Base-by-base conservation (phyloP, 164 flowering plant species). In the Echeveria elegans region DNA sequence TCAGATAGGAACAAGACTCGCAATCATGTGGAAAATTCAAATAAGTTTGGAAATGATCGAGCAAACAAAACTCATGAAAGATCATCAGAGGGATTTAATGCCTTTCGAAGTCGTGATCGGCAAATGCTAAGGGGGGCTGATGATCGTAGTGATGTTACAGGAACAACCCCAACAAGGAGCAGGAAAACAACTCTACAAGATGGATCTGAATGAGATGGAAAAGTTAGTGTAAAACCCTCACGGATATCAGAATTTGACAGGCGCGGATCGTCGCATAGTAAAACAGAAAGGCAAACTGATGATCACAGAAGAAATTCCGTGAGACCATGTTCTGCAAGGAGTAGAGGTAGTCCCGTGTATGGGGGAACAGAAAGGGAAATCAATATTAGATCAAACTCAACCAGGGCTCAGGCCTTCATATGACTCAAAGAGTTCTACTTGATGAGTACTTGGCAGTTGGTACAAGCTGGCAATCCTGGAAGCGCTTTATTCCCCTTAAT, bases 271-370 rank as follows among this genome's bases (percentile, higher is more conserved):
- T 56, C 28, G 2, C 4, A 9, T 32, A 56, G 12, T 14, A 56
- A 56, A 24, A 56, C 61, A 56, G 61, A 15, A 12, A 28, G 61
- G 16, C 31, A 56, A 56, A 56, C 61, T 56, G 61, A 28, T 56
- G 61, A 26, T 56, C 18, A 56, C 7, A 26, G 2, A 29, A 28
- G 34, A 56, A 1, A 2, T 18, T 56, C 61, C 4, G n/a, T 0
- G 32, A 28, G 61, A 56, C 14, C 18, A 5, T 12, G 8, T 9
- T 56, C 61, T 56, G 32, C 61, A 56, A 28, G 61, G 19, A 56
- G 7, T 56, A 56, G 32, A 56, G 61, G 61, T 32, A 56, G 23
- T 56, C 19, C 61, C 6, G 32, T 28, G 15, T 56, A 26, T 16
- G 32, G 32, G 32, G 61, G 31, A 26, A 29, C 19, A 26, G 61